phyloP scores from a whole-genome alignment of 371 early-diverging fungal genomes.

The Chytridiales sp. region DNA sequence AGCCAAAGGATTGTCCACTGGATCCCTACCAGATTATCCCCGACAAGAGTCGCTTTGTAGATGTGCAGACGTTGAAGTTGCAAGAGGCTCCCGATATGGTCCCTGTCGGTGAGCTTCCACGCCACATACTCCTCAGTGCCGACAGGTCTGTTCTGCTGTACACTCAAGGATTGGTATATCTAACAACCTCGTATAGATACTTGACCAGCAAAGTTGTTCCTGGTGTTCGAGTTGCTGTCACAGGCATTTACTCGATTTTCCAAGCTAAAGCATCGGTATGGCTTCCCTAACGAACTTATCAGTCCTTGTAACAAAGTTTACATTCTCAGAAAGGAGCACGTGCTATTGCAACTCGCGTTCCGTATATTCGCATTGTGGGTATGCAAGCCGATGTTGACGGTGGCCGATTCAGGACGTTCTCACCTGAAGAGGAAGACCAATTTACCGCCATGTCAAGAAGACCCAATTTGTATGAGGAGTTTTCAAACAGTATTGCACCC shows the following conservation, averaged over 20 bases:
- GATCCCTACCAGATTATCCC: conserved; percentile 96
- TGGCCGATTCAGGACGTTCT: conserved; percentile 72
- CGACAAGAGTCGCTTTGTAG: conserved; percentile 96
- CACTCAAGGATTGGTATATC: not conserved
- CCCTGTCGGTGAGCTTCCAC: conserved; percentile 98
- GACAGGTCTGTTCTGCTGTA: conserved; percentile 62
- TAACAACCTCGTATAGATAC: conserved; percentile 39
- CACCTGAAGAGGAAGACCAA: conserved; percentile 90
- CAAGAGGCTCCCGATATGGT: conserved; percentile 99
- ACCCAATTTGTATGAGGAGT: conserved; percentile 85
- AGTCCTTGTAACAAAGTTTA: not conserved
- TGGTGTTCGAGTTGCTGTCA: conserved; percentile 90
- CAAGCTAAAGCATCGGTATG: conserved; percentile 47
- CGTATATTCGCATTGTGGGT: conserved; percentile 92
- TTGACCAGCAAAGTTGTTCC: conserved; percentile 93
- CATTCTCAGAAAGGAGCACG: conserved; percentile 9
- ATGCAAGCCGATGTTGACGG: conserved; percentile 82
- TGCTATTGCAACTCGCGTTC: conserved; percentile 86
- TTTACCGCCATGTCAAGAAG: conserved; percentile 82
- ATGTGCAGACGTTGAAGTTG: conserved; percentile 96
- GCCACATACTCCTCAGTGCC: conserved; percentile 89
- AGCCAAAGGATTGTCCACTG: conserved; percentile 69
- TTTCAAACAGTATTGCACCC: conserved; percentile 93
- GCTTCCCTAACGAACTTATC: not conserved
- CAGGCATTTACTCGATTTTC: conserved; percentile 96